Conservation (phyloP, 352 stramenopile species). For the Globisporangium rhizosaccharum region DNA sequence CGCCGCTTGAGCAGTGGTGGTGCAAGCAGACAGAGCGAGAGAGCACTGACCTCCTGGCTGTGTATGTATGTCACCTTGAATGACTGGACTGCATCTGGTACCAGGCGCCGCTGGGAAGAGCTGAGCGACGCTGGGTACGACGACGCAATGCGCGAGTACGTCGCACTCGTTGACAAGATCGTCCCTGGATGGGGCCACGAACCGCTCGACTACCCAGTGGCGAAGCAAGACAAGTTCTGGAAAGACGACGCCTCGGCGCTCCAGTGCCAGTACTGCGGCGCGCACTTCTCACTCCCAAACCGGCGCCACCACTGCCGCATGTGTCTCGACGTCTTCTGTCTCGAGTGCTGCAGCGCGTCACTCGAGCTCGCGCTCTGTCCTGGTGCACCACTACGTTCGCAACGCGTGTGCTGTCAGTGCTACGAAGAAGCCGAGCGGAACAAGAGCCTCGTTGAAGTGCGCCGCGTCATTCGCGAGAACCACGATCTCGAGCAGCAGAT, state of each 20-base stretch:
- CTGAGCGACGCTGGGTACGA: slow-evolving; percentile 36
- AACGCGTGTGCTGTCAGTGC: slow-evolving; percentile 57
- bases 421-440: slow-evolving; percentile 44
- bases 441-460: slow-evolving; percentile 42
- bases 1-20: not conserved
- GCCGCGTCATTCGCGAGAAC: slow-evolving; percentile 50
- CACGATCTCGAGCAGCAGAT: slow-evolving; percentile 54
- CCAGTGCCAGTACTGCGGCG: slow-evolving; percentile 44
- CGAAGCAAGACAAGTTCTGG: slow-evolving; percentile 54
- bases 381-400: slow-evolving; percentile 42
- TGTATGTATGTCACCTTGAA: not conserved
- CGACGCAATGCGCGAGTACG: slow-evolving; percentile 52
- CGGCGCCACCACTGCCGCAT: slow-evolving; percentile 70
- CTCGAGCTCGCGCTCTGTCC: slow-evolving; percentile 59
- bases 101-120: slow-evolving; percentile 59
- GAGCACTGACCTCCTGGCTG: not conserved
- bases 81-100: not conserved
- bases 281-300: slow-evolving; percentile 30
- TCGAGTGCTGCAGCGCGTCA: slow-evolving; percentile 33
- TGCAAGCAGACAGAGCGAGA: no score
- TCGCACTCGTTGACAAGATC: slow-evolving; percentile 50
- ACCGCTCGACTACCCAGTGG: slow-evolving; percentile 41
- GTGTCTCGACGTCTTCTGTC: slow-evolving; percentile 71
- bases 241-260: slow-evolving; percentile 36
- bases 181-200: slow-evolving; percentile 57